Evolutionary conservation across 148 eudicot species (phyloP), one percentile per base, ranked within the genome.

Genomic region (Diospyros lotus): DNA sequence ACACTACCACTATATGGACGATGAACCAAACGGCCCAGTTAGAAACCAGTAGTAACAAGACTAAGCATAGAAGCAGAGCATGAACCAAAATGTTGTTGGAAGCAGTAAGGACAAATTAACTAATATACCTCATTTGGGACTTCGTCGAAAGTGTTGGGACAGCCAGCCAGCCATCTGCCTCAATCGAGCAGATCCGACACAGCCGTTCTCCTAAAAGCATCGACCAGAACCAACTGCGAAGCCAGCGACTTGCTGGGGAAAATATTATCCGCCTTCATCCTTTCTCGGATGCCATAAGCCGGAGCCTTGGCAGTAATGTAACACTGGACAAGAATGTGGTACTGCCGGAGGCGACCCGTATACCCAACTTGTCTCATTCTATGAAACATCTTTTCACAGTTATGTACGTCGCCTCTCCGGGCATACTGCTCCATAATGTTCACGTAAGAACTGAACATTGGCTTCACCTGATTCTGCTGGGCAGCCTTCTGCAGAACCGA

Each of bases 221-320:
- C 93, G 0, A 81, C 86, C 70, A 48, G 85, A 64, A 82, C 74
- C 88, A 94, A 82, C 82, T 72, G 79, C 4, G 8, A 76, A 7
- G 80, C 82, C 72, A 92, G 6, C 15, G 58, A 15, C 73, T 54
- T 84, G 71, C 80, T 90, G 0, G 98, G 97, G 80, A 78, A 85
- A 13, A 94, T 9, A 71, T 89, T 86, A 76, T 94, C 98, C 0
- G 93, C 98, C 80, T 85, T 90, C 95, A 94, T 78, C 76, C 98
- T 87, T 77, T 94, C 97, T 72, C 84, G 79, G 41, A 94, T 79
- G 66, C 98, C 98, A 72, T 94, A 94, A 12, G 90, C 90, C 2
- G 97, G 98, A 46, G 77, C 76, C 55, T 88, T 90, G 18, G 95
- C 90, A 64, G 83, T 90, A 52, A 84, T 64, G 79, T 94, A 94